Percentiles rank a stretch among this genome's conserved stretches.
Conservation (phyloP, 2,329 filamentous ascomycete genomes). For the Periglandula ipomoeae region DNA sequence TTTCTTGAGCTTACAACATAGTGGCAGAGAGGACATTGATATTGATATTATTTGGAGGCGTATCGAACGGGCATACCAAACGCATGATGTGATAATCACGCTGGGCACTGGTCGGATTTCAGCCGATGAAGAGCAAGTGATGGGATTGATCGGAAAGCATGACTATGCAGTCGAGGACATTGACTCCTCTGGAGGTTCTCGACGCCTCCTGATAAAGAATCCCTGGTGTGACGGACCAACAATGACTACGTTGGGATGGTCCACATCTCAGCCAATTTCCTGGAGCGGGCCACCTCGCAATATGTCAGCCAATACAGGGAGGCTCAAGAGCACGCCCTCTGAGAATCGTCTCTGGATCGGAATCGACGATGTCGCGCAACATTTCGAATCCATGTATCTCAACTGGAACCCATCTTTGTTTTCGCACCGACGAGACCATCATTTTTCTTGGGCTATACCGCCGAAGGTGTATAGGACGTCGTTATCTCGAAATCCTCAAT, state of each 20-base stretch:
- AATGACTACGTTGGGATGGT: slow-evolving; percentile 37
- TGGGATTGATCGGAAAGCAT: slow-evolving; percentile 82
- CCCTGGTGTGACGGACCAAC: slow-evolving; percentile 81
- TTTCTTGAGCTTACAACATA: background rate
- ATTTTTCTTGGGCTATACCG: slow-evolving; percentile 72
- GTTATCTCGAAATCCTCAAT: slow-evolving; percentile 60
- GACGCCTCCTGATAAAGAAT: slow-evolving; percentile 80
- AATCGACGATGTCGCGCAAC: slow-evolving; percentile 75
- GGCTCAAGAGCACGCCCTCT: background rate
- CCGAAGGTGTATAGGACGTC: slow-evolving; percentile 41
- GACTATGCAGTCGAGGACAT: slow-evolving; percentile 89
- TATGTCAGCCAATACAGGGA: background rate
- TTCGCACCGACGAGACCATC: slow-evolving; percentile 71
- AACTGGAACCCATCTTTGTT: slow-evolving; percentile 95
- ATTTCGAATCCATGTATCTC: slow-evolving; percentile 92
- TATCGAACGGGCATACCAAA: slow-evolving; percentile 63
- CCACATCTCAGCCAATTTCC: slow-evolving; percentile 3
- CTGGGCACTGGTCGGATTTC: slow-evolving; percentile 82
- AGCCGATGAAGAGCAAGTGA: slow-evolving; percentile 62
- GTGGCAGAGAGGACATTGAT: slow-evolving; percentile 62
- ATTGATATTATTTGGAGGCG: slow-evolving; percentile 69
- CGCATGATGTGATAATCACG: slow-evolving; percentile 77
- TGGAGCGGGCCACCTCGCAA: slow-evolving; percentile 7
- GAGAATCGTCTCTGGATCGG: slow-evolving; percentile 90
- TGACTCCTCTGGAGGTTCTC: slow-evolving; percentile 49